phyloP scores from a whole-genome alignment of 2,329 filamentous ascomycete genomes.

The Aureobasidium uvarum region DNA sequence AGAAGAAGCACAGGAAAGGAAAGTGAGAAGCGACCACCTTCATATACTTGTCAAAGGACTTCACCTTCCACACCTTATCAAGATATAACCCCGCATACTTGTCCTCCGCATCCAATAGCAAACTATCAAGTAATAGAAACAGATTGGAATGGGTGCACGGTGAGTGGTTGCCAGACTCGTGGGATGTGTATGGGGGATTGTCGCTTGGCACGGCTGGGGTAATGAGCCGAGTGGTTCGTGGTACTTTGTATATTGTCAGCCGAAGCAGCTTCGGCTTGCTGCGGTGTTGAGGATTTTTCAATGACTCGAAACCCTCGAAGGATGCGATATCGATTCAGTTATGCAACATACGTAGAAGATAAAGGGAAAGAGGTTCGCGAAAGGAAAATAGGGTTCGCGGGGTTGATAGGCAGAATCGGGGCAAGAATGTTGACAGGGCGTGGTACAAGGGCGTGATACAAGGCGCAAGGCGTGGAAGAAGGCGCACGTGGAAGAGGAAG shows the following conservation, averaged over 20 bases:
- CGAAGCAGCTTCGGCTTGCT: conserved; percentile 7
- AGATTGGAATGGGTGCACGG: neutral
- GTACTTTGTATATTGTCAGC: neutral
- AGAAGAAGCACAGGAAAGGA: neutral
- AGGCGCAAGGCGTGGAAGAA: neutral
- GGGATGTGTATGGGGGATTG: conserved; percentile 9
- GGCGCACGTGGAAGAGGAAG: neutral
- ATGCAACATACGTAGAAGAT: conserved; percentile 3
- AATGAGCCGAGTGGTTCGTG: conserved; percentile 1
- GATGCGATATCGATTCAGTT: neutral
- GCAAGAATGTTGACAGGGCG: neutral
- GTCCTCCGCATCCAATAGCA: conserved; percentile 6
- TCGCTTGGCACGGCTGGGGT: conserved; percentile 7
- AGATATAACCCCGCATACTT: neutral
- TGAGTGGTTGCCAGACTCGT: neutral
- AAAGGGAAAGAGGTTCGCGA: neutral
- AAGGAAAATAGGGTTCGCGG: neutral
- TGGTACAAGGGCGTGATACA: neutral
- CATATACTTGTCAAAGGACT: conserved; percentile 6
- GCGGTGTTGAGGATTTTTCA: conserved; percentile 1
- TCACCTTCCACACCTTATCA: conserved; percentile 15
- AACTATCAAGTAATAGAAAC: conserved; percentile 12
- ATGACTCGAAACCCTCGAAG: conserved; percentile 1
- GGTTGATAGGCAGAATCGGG: conserved; percentile 8
- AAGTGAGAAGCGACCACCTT: conserved; percentile 4